Percentiles rank a stretch among this genome's conserved stretches.
These are phyloP conservation scores for Closterium sp. DNA, from an alignment of 139 green algal genomes.

Conservation along the genomic window DNA sequence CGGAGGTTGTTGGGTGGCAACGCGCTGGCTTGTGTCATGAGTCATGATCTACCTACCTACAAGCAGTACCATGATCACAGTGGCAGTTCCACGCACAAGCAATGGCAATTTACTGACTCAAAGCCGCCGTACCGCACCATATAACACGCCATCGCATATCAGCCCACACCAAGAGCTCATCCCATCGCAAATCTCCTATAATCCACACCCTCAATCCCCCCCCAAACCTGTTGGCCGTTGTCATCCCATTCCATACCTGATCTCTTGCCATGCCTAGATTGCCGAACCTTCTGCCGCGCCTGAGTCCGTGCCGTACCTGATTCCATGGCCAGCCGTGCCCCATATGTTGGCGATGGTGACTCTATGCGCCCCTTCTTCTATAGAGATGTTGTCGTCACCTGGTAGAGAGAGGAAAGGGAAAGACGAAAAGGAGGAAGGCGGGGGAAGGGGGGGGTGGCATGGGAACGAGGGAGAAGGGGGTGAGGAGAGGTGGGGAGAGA, in stretches of 20 bases:
- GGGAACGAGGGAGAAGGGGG: neutral
- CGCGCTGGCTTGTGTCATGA: too few relatives aligned
- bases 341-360: neutral
- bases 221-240: neutral
- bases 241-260: neutral
- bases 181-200: neutral
- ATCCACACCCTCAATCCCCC: too few relatives aligned
- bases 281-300: neutral
- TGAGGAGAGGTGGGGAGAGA: constrained; percentile 1
- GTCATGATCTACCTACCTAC: too few relatives aligned
- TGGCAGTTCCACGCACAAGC: too few relatives aligned
- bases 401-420: neutral
- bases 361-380: neutral
- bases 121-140: too few relatives aligned
- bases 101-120: too few relatives aligned
- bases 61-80: too few relatives aligned
- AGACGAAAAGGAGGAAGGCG: neutral
- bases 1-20: too few relatives aligned
- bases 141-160: neutral
- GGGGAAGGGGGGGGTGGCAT: neutral
- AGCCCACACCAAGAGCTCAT: neutral
- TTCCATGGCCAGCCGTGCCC: neutral
- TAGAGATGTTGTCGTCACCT: neutral
- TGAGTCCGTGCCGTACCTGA: neutral
- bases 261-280: neutral